Evolutionary conservation across 495 filamentous ascomycete species (phyloP), one percentile per base, ranked within the genome.

Genomic region (Diplogelasinospora grovesii): DNA sequence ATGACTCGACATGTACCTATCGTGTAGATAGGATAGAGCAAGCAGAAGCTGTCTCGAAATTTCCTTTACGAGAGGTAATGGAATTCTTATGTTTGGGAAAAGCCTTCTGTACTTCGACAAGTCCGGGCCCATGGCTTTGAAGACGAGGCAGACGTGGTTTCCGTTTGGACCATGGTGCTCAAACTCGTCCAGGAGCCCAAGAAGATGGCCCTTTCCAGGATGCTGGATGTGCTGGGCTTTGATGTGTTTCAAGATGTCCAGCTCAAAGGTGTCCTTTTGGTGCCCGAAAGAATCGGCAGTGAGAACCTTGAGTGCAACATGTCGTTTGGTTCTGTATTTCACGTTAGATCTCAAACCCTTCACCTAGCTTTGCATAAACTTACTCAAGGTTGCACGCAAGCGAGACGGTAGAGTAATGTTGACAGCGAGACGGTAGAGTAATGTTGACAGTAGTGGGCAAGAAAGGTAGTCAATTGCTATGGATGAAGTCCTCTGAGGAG

Each of bases 331-430:
- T 31, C 37, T 39, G 23, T 23, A 28, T 18, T 27, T 13, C 20
- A n/a, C 15, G 15, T n/a, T n/a, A n/a, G n/a, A n/a, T n/a, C n/a
- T n/a, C n/a, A n/a, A n/a, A n/a, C n/a, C n/a, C n/a, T n/a, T n/a
- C n/a, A n/a, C 13, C 20, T 13, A 19, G 13, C 9, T 21, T 19
- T 25, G 27, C 20, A 11, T 30, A 26, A 10, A 35, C 40, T 27
- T 10, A 43, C 40, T 34, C 35, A 14, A 27, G 40, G 11, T 43
- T 24, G 2, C 40, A 18, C 22, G 40, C 40, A 9, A 43, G 40
- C 40, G 30, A 43, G 22, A 43, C 40, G 8, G 40, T 43, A n/a
- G 40, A 43, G n/a, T n/a, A n/a, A n/a, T n/a, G n/a, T n/a, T n/a
- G n/a, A n/a, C n/a, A n/a, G n/a, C n/a, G n/a, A n/a, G n/a, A n/a